phyloP scores from a whole-genome alignment of 495 filamentous ascomycete species.

The Penicillium arizonense region DNA sequence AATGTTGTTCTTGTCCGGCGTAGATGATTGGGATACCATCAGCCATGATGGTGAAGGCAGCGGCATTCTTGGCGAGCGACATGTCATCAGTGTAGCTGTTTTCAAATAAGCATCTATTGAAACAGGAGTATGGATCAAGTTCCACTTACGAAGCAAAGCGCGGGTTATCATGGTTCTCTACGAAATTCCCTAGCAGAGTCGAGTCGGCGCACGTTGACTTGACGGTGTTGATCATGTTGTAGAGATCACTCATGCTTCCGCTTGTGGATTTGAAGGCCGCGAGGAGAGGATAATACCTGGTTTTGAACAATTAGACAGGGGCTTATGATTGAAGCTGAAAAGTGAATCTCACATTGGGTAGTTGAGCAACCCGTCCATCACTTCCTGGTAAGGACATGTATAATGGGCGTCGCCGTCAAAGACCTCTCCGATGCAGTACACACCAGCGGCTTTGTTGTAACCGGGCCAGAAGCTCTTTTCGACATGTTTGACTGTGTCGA shows the following conservation, averaged over 20 bases:
- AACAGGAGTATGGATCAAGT: neutral
- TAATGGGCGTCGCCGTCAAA: constrained; percentile 59
- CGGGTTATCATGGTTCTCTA: constrained; percentile 77
- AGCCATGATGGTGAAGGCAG: constrained; percentile 68
- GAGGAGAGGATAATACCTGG: constrained; percentile 55
- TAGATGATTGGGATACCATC: constrained; percentile 70
- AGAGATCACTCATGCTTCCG: constrained; percentile 58
- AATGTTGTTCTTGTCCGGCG: constrained; percentile 75
- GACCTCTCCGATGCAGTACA: constrained; percentile 72
- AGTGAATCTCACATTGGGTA: constrained; percentile 46
- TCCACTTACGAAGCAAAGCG: constrained; percentile 57
- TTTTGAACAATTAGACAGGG: neutral
- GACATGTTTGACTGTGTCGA: constrained; percentile 75
- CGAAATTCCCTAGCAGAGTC: constrained; percentile 67
- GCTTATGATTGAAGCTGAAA: neutral
- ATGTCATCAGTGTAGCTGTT: constrained; percentile 46
- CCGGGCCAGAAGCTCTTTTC: constrained; percentile 66
- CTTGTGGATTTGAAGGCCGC: constrained; percentile 59
- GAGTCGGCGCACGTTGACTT: constrained; percentile 56
- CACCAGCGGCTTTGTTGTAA: constrained; percentile 63
- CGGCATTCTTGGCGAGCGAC: constrained; percentile 63
- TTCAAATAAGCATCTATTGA: neutral
- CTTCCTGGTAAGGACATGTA: constrained; percentile 63
- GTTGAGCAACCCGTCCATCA: constrained; percentile 63
- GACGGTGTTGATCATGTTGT: constrained; percentile 56